Conservation (phyloP, 2,329 filamentous ascomycete genomes). For the Fusarium tricinctum region DNA sequence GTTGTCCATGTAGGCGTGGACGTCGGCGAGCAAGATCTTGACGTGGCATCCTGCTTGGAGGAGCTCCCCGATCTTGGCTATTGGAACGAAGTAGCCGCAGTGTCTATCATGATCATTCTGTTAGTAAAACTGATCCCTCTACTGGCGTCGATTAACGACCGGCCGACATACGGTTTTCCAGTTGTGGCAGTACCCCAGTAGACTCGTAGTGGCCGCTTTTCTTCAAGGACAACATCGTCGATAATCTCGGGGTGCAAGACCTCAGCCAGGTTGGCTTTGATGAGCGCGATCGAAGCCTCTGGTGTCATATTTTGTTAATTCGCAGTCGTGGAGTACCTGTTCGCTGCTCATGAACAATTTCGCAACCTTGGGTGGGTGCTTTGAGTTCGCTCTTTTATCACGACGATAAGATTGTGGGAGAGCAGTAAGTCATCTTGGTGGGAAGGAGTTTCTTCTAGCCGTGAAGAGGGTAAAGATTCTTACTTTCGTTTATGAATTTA, state of each 20-base stretch:
- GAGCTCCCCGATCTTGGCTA: constrained; percentile 6
- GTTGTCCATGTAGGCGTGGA: background rate
- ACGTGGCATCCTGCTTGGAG: constrained; percentile 1
- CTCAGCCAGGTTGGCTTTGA: constrained; percentile 13
- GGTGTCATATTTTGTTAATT: background rate
- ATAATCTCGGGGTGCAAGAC: background rate
- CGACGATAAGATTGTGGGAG: too few species aligned
- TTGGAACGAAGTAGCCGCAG: constrained; percentile 13
- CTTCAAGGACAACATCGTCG: background rate
- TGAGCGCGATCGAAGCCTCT: background rate
- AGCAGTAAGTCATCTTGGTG: too few species aligned
- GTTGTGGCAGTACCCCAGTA: constrained; percentile 20
- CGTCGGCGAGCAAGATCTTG: constrained; percentile 7
- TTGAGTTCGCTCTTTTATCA: too few species aligned
- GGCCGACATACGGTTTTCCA: background rate
- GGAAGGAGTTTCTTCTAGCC: too few species aligned
- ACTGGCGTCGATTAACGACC: fast-evolving
- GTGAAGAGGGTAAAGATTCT: too few species aligned
- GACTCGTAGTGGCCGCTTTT: fast-evolving
- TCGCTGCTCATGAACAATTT: too few species aligned
- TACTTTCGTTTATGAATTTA: too few species aligned
- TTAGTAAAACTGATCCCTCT: background rate
- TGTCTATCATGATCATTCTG: background rate
- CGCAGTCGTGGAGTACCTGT: background rate
- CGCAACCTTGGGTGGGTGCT: too few species aligned